These are phyloP conservation scores for Saccharomycopsis capsularis DNA, from an alignment of 805 yeast species.

Conservation along the genomic window DNA sequence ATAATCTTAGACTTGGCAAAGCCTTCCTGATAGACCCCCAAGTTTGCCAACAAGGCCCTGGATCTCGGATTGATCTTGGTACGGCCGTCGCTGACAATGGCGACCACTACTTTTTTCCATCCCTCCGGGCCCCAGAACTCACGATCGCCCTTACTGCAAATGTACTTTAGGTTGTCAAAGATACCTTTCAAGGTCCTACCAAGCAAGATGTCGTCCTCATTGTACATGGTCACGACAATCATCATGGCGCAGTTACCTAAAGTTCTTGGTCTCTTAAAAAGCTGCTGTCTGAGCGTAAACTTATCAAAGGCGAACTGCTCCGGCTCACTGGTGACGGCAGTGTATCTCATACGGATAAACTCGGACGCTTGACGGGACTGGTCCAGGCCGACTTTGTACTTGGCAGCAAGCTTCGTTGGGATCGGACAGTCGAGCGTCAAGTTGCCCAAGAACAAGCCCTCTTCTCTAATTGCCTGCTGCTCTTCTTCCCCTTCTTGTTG, in stretches of 20 bases:
- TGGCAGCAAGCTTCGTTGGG: slow-evolving; percentile 52
- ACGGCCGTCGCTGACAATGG: slow-evolving; percentile 58
- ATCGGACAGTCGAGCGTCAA: slow-evolving; percentile 87
- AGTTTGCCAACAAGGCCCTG: slow-evolving; percentile 55
- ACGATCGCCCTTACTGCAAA: slow-evolving; percentile 46
- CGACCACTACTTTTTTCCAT: slow-evolving; percentile 58
- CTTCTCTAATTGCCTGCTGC: slow-evolving; percentile 14
- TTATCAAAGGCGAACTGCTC: slow-evolving; percentile 52
- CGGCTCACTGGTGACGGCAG: slow-evolving; percentile 66
- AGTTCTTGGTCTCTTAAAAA: slow-evolving; percentile 42
- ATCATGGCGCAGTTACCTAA: slow-evolving; percentile 56
- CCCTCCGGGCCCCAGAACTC: slow-evolving; percentile 48
- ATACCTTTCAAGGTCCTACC: slow-evolving; percentile 59
- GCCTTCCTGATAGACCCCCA: slow-evolving; percentile 63
- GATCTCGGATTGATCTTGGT: slow-evolving; percentile 58
- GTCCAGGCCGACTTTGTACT: slow-evolving; percentile 33
- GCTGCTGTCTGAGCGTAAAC: slow-evolving; percentile 48
- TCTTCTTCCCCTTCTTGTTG: slow-evolving; percentile 1
- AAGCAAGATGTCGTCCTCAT: slow-evolving; percentile 56
- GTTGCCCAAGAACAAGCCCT: slow-evolving; percentile 45
- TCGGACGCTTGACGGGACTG: slow-evolving; percentile 31
- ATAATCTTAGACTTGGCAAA: slow-evolving; percentile 54
- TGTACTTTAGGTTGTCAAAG: slow-evolving; percentile 56
- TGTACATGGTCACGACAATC: slow-evolving; percentile 59
- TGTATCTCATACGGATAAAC: slow-evolving; percentile 29